A percentile compares a stretch with the other conserved stretches of the same genome.
Evolutionary conservation across 208 protist species (phyloP).

Genomic region (Trypanosoma lewisi): DNA sequence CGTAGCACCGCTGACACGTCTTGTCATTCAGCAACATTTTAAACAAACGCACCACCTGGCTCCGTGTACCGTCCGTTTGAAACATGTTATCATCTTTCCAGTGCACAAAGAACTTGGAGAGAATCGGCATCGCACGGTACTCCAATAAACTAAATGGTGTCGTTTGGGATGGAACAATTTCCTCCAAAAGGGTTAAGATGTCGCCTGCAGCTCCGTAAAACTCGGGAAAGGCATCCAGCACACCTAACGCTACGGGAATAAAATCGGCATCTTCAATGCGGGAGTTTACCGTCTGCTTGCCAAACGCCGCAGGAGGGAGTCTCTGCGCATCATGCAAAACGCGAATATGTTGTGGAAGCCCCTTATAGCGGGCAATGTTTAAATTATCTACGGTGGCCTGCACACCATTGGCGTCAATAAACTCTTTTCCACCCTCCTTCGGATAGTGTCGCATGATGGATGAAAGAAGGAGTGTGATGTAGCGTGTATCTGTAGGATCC

Average conservation of each 20-base stretch:
- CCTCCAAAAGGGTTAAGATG: constrained; percentile 47
- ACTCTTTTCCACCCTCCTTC: constrained; percentile 72
- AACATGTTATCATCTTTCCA: constrained; percentile 77
- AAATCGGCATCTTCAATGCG: constrained; percentile 79
- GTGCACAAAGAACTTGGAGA: constrained; percentile 83
- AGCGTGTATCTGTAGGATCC: constrained; percentile 87
- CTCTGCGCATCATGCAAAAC: constrained; percentile 72
- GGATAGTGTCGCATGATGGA: constrained; percentile 87
- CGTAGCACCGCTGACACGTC: constrained; percentile 78
- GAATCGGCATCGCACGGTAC: constrained; percentile 84
- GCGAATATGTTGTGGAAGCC: constrained; percentile 85
- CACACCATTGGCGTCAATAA: constrained; percentile 71
- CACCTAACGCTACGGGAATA: constrained; percentile 72
- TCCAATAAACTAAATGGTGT: constrained; percentile 73
- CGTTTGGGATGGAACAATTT: constrained; percentile 61
- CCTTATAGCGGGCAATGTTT: constrained; percentile 87
- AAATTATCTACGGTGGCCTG: constrained; percentile 77
- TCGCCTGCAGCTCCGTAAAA: constrained; percentile 77
- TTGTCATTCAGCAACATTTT: constrained; percentile 72
- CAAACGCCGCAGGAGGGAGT: constrained; percentile 48
- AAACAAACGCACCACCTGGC: constrained; percentile 58
- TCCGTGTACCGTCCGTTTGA: constrained; percentile 69
- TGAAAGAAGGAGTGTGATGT: constrained; percentile 77
- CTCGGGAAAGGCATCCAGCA: constrained; percentile 83
- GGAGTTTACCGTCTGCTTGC: constrained; percentile 32